Percentiles rank a stretch among this genome's conserved stretches.
Conservation (phyloP, 2,329 filamentous ascomycete species). For the Grosmannia serpens region DNA sequence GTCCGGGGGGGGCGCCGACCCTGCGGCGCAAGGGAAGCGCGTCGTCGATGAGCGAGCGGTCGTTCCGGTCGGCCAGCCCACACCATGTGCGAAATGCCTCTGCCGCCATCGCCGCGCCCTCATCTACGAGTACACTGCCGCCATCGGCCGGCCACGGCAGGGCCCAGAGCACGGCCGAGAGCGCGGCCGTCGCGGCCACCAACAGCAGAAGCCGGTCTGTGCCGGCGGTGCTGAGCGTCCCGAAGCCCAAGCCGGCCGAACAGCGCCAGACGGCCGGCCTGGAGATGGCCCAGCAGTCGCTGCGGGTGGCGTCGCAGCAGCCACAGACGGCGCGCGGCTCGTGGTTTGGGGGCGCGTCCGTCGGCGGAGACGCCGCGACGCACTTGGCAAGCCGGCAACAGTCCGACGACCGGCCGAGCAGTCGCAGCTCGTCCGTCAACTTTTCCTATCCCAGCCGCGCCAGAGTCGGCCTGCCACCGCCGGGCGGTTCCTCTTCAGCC, state of each 20-base stretch:
- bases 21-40: slow-evolving; percentile 58
- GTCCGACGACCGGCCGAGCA: slow-evolving; percentile 28
- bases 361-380: slow-evolving; percentile 23
- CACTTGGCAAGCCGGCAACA: no score
- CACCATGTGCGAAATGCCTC: not conserved
- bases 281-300: slow-evolving; percentile 19
- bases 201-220: not conserved
- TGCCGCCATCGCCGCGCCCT: not conserved
- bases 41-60: slow-evolving; percentile 78
- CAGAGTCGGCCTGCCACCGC: slow-evolving; percentile 27
- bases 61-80: slow-evolving; percentile 70
- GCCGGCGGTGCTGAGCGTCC: not conserved
- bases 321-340: slow-evolving; percentile 27
- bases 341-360: slow-evolving; percentile 36
- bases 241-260: not conserved
- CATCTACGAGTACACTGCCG: not conserved
- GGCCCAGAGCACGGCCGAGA: not conserved
- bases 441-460: slow-evolving; percentile 44
- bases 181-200: not conserved
- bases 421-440: slow-evolving; percentile 40
- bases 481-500: not conserved
- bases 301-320: slow-evolving; percentile 43
- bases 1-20: slow-evolving; percentile 14
- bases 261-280: not conserved
- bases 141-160: not conserved